Evolutionary conservation across 1,139 yeast species (phyloP).

Genomic region (Petasospora fabianii): DNA sequence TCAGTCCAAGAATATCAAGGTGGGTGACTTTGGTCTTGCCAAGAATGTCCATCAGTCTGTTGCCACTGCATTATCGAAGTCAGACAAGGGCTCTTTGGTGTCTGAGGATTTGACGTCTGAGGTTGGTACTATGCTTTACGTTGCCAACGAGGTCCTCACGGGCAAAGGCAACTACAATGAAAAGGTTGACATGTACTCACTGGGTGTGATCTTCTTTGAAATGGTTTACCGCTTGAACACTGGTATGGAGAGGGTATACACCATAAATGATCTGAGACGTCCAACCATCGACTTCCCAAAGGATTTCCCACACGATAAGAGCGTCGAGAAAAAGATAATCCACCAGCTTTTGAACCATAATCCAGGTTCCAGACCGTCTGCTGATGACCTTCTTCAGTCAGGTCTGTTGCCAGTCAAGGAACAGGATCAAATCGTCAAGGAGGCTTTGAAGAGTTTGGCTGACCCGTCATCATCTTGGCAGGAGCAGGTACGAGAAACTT

Average conservation of each 20-base stretch:
- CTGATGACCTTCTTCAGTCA: constrained; percentile 67
- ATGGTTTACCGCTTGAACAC: constrained; percentile 83
- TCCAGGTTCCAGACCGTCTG: constrained; percentile 76
- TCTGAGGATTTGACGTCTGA: constrained; percentile 85
- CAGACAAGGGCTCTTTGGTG: constrained; percentile 27
- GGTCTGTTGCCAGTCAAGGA: constrained; percentile 85
- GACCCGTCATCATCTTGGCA: constrained; percentile 95
- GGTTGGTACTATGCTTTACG: constrained; percentile 90
- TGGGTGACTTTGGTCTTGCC: constrained; percentile 97
- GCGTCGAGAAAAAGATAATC: constrained; percentile 64
- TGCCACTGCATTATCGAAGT: constrained; percentile 26
- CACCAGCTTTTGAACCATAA: constrained; percentile 67
- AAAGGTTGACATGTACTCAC: constrained; percentile 92
- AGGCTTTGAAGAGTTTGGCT: constrained; percentile 78
- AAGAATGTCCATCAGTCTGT: constrained; percentile 63
- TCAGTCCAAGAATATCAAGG: constrained; percentile 79
- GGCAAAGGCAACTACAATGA: constrained; percentile 74
- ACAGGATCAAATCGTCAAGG: constrained; percentile 85
- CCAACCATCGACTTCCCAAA: constrained; percentile 61
- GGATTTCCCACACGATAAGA: constrained; percentile 51
- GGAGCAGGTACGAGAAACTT: constrained; percentile 79
- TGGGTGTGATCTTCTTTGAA: constrained; percentile 92
- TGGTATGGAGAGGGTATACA: constrained; percentile 87
- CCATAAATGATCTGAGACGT: constrained; percentile 58
- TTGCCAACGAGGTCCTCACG: constrained; percentile 81